Conservation (phyloP, 2,329 filamentous ascomycete species). For the Parastagonospora nodorum region DNA sequence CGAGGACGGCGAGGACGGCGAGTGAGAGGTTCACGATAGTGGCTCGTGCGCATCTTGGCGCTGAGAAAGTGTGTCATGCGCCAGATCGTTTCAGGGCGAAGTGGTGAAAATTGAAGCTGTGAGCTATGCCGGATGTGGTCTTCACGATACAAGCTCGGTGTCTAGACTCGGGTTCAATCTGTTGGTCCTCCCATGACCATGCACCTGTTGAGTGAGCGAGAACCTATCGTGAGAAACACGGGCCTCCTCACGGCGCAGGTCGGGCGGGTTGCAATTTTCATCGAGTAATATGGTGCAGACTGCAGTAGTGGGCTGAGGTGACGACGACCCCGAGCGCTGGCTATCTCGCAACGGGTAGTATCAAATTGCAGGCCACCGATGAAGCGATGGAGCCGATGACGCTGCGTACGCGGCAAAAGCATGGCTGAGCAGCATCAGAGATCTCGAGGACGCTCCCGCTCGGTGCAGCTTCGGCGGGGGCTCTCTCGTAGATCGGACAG, state of each 20-base stretch:
- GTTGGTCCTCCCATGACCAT: slow-evolving; percentile 12
- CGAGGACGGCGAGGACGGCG: slow-evolving; percentile 25
- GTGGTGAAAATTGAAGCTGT: slow-evolving; percentile 32
- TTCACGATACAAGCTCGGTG: slow-evolving; percentile 40
- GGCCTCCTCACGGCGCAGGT: background rate
- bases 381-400: no score
- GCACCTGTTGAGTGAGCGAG: slow-evolving; percentile 8
- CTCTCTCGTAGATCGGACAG: no score
- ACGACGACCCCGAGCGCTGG: background rate
- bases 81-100: slow-evolving; percentile 21
- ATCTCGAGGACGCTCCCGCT: no score
- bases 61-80: slow-evolving; percentile 24
- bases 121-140: slow-evolving; percentile 36
- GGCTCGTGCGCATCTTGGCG: slow-evolving; percentile 21
- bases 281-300: slow-evolving; percentile 7
- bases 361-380: background rate
- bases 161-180: slow-evolving; percentile 28
- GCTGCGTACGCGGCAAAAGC: no score
- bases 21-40: slow-evolving; percentile 10
- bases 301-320: slow-evolving; percentile 1
- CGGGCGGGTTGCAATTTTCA: background rate
- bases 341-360: background rate
- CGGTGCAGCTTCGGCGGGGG: no score
- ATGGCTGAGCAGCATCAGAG: no score
- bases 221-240: no score